These are phyloP conservation scores for Russula earlei DNA, from an alignment of 768 basidiomycete species.

Conservation along the genomic window DNA sequence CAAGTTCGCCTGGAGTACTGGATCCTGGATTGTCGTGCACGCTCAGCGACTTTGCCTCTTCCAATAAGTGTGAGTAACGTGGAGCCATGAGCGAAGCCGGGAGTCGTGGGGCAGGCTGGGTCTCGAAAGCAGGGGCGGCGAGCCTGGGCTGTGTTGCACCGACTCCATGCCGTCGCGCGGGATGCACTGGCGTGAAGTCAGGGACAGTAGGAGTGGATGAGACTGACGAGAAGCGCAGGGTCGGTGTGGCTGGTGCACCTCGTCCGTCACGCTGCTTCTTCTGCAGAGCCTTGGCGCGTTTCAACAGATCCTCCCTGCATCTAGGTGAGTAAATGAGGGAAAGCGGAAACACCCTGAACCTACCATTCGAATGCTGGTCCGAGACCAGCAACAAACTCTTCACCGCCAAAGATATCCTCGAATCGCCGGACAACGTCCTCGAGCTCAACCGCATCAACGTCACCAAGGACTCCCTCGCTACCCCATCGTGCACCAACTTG, in stretches of 20 bases:
- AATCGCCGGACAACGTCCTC: slow-evolving; percentile 57
- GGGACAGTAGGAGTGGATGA: slow-evolving; percentile 35
- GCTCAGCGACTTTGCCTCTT: slow-evolving; percentile 40
- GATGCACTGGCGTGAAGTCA: slow-evolving; percentile 41
- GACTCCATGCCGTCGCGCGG: slow-evolving; percentile 17
- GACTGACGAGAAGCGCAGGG: slow-evolving; percentile 26
- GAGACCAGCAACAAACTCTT: slow-evolving; percentile 29
- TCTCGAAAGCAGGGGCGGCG: slow-evolving; percentile 29
- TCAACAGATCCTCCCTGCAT: slow-evolving; percentile 40
- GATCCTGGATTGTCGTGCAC: slow-evolving; percentile 4
- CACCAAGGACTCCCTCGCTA: slow-evolving; percentile 33
- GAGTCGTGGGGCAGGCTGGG: slow-evolving; percentile 25
- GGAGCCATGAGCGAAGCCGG: slow-evolving; percentile 42
- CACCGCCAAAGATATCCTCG: slow-evolving; percentile 39
- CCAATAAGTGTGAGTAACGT: slow-evolving; percentile 47
- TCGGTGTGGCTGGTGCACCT: slow-evolving; percentile 47
- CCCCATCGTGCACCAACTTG: slow-evolving; percentile 32
- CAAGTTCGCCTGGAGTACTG: not conserved
- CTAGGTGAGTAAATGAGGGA: not conserved
- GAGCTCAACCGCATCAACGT: slow-evolving; percentile 42
- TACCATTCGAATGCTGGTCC: slow-evolving; percentile 53
- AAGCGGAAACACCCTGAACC: slow-evolving; percentile 18
- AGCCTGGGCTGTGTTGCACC: slow-evolving; percentile 17
- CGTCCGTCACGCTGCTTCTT: slow-evolving; percentile 50
- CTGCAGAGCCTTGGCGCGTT: slow-evolving; percentile 46